Evolutionary conservation across 2,329 filamentous ascomycete species (phyloP).

Genomic region (Biscogniauxia marginata): DNA sequence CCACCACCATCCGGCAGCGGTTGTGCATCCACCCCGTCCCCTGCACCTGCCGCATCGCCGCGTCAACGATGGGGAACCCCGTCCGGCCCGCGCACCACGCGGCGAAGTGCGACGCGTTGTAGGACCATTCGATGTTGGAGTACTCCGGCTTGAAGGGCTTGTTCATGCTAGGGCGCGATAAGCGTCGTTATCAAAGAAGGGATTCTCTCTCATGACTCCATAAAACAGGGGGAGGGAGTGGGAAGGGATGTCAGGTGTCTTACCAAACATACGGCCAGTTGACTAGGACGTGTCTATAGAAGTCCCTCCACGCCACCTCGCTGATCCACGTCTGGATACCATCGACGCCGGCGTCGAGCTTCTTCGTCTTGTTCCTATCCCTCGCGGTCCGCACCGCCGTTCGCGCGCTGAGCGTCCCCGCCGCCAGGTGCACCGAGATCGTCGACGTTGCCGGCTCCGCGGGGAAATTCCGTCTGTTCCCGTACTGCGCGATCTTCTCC

Average conservation of each 20-base stretch:
- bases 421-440: conserved; percentile 69
- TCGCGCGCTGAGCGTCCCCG: conserved; percentile 65
- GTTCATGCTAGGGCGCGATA: conserved; percentile 52
- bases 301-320: conserved; percentile 84
- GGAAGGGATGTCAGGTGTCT: conserved; percentile 23
- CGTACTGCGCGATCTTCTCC: conserved; percentile 61
- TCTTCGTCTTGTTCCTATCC: conserved; percentile 45
- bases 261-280: conserved; percentile 82
- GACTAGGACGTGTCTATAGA: conserved; percentile 82
- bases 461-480: conserved; percentile 65
- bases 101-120: conserved; percentile 64
- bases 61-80: conserved; percentile 81
- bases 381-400: conserved; percentile 66
- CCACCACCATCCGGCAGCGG: conserved; percentile 78
- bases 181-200: conserved; percentile 6
- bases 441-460: conserved; percentile 62
- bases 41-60: conserved; percentile 77
- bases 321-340: conserved; percentile 75
- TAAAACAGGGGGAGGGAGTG: neutral
- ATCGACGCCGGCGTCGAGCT: conserved; percentile 63
- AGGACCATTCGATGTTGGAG: conserved; percentile 80
- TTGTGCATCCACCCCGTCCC: conserved; percentile 79
- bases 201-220: neutral
- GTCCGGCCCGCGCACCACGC: conserved; percentile 75
- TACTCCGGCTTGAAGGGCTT: conserved; percentile 77